phyloP scores from a whole-genome alignment of 768 basidiomycete species.

The Wakefieldia striispora region DNA sequence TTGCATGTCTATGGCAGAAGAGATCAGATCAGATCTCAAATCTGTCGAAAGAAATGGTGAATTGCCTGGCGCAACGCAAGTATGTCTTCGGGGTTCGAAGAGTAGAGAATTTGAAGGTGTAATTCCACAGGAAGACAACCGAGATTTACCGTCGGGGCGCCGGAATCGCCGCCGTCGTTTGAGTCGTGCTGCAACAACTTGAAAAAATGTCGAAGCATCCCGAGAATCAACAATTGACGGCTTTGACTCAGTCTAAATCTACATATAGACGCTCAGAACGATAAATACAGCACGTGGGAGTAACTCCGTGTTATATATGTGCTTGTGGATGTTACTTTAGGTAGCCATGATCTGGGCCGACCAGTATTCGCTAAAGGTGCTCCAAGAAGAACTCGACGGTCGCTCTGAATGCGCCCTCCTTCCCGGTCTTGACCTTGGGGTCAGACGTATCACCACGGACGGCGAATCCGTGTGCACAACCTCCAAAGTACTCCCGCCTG shows the following conservation, averaged over 20 bases:
- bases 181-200: too few relatives aligned
- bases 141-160: neutral
- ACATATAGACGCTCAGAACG: too few relatives aligned
- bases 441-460: conserved; percentile 26
- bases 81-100: conserved; percentile 3
- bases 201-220: neutral
- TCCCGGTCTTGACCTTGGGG: conserved; percentile 22
- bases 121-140: conserved; percentile 4
- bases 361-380: conserved; percentile 6
- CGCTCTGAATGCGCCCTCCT: conserved; percentile 47
- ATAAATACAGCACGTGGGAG: too few relatives aligned
- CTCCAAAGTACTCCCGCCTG: conserved; percentile 45
- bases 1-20: conserved; percentile 8
- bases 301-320: too few relatives aligned
- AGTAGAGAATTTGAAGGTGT: conserved; percentile 3
- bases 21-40: neutral
- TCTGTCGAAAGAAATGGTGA: neutral
- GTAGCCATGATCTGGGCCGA: too few relatives aligned
- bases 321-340: too few relatives aligned
- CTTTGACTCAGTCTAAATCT: neutral
- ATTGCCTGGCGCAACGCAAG: conserved; percentile 12
- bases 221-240: too few relatives aligned
- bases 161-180: too few relatives aligned
- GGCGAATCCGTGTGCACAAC: conserved; percentile 53
- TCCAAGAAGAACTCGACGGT: conserved; percentile 51